Percentiles rank a stretch among this genome's conserved stretches.
Evolutionary conservation across 306 rosid genomes (phyloP).

Genomic region (Castanopsis chinensis): DNA sequence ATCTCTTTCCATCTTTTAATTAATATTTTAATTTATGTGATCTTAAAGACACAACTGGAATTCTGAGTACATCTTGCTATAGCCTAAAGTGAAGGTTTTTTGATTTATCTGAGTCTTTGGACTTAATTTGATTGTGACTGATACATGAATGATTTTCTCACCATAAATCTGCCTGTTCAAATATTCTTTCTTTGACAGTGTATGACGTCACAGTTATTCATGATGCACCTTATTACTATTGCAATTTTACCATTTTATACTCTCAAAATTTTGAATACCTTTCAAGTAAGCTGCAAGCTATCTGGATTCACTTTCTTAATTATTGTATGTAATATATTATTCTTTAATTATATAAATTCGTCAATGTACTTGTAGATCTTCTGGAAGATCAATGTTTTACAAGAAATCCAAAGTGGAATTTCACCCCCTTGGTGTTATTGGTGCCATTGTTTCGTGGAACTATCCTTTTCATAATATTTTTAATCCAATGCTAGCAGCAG

Average conservation of each 20-base stretch:
- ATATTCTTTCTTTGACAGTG: background rate
- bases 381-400: conserved; percentile 80
- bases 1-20: conserved; percentile 19
- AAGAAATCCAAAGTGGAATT: conserved; percentile 88
- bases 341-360: conserved; percentile 7
- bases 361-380: conserved; percentile 56
- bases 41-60: conserved; percentile 8
- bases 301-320: conserved; percentile 9
- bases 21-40: background rate
- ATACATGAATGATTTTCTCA: background rate
- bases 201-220: background rate
- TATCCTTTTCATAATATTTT: conserved; percentile 89
- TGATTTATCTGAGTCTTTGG: background rate
- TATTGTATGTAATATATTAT: background rate
- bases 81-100: background rate
- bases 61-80: conserved; percentile 2
- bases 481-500: conserved; percentile 89
- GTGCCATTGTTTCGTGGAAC: conserved; percentile 95
- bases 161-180: conserved; percentile 1
- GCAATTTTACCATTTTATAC: background rate
- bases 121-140: conserved; percentile 17
- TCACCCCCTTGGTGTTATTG: conserved; percentile 91
- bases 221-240: background rate
- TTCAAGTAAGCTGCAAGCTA: conserved; percentile 2
- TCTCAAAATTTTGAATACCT: background rate